Evolutionary conservation across 2,329 filamentous ascomycete species (phyloP).

Genomic region (Aspergillus caelatus): DNA sequence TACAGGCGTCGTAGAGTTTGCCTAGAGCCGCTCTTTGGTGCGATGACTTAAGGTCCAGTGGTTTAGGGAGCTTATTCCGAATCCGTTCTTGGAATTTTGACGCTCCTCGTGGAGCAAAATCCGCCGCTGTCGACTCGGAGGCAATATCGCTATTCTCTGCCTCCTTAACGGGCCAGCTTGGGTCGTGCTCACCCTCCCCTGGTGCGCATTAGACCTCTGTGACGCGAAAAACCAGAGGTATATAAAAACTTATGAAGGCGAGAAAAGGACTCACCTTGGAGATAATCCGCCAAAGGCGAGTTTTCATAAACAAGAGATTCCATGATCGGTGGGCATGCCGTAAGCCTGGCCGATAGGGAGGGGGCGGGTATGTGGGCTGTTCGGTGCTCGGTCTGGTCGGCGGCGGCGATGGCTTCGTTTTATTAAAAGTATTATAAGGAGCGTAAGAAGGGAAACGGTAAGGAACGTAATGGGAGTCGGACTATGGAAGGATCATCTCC

Average conservation of each 20-base stretch:
- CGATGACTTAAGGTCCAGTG: slow-evolving; percentile 43
- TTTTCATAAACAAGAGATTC: slow-evolving; percentile 85
- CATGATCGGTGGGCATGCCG: slow-evolving; percentile 59
- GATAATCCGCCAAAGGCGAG: slow-evolving; percentile 84
- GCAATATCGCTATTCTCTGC: slow-evolving; percentile 32
- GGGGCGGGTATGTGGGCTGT: slow-evolving; percentile 1
- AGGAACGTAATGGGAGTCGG: slow-evolving; percentile 5
- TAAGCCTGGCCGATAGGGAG: slow-evolving; percentile 11
- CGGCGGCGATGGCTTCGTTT: not conserved
- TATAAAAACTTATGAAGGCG: not conserved
- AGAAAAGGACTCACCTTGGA: slow-evolving; percentile 69
- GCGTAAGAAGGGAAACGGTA: slow-evolving; percentile 4
- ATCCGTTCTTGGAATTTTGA: slow-evolving; percentile 54
- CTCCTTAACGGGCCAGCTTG: slow-evolving; percentile 41
- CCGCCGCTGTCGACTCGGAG: slow-evolving; percentile 30
- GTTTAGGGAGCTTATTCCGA: slow-evolving; percentile 52
- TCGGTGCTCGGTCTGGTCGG: not conserved
- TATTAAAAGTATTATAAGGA: not conserved
- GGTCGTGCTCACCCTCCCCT: slow-evolving; percentile 51
- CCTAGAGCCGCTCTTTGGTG: slow-evolving; percentile 36
- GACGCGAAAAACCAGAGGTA: not conserved
- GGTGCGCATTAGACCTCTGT: slow-evolving; percentile 15
- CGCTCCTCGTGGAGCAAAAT: slow-evolving; percentile 55
- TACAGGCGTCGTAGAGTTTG: slow-evolving; percentile 51
- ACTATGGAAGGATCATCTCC: slow-evolving; percentile 22